Evolutionary conservation across 768 basidiomycete species (phyloP).

Genomic region (Hypholoma fasciculare): DNA sequence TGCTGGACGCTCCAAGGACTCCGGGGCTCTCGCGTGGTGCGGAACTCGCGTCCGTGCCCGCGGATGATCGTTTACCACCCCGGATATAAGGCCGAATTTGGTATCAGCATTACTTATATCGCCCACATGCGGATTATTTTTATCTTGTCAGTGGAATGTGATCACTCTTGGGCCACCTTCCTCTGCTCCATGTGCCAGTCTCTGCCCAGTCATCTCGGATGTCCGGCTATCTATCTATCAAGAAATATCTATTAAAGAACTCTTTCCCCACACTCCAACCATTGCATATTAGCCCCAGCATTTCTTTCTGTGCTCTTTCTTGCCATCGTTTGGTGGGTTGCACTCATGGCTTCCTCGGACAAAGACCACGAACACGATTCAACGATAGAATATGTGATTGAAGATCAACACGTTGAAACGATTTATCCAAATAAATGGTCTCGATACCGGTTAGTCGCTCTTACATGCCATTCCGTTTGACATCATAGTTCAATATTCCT

Average conservation of each 20-base stretch:
- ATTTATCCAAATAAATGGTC: constrained; percentile 54
- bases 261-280: not conserved
- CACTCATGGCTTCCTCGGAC: constrained; percentile 1
- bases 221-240: not conserved
- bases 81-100: not conserved
- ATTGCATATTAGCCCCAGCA: not conserved
- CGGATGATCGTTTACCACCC: not conserved
- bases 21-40: too few species aligned
- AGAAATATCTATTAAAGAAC: not conserved
- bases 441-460: constrained; percentile 45
- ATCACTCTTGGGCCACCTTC: not conserved
- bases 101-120: not conserved
- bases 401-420: constrained; percentile 28
- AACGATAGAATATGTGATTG: constrained; percentile 19
- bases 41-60: not conserved
- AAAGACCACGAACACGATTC: constrained; percentile 14
- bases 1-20: too few species aligned
- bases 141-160: not conserved
- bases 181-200: not conserved
- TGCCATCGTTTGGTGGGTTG: not conserved
- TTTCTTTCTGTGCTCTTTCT: not conserved
- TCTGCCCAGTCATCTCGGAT: not conserved
- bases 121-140: not conserved
- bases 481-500: not conserved
- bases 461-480: not conserved